Evolutionary conservation across 1,284 basidiomycete species (phyloP).

Genomic region (Leccinum pallidistipes): DNA sequence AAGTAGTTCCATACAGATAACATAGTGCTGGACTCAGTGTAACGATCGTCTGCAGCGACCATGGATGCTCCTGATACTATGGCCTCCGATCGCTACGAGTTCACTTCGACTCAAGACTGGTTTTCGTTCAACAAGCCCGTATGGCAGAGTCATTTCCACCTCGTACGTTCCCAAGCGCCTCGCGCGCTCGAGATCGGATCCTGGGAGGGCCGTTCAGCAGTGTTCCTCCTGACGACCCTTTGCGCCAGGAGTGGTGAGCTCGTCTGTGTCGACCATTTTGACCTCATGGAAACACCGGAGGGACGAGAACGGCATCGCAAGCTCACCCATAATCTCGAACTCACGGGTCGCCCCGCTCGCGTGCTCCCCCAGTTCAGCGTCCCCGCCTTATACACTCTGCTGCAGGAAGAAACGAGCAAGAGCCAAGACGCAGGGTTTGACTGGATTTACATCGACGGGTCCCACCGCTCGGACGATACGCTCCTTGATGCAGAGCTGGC

Average conservation of each 20-base stretch:
- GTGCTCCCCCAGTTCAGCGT: slow-evolving; percentile 54
- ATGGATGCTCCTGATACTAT: slow-evolving; percentile 13
- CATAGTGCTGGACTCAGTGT: background rate
- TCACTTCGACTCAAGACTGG: slow-evolving; percentile 58
- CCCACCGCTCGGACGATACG: slow-evolving; percentile 59
- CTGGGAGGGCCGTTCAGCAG: slow-evolving; percentile 62
- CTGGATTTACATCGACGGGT: slow-evolving; percentile 61
- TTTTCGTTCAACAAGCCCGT: slow-evolving; percentile 45
- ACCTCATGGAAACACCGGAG: slow-evolving; percentile 49
- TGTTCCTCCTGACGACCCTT: slow-evolving; percentile 50
- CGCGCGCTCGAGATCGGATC: slow-evolving; percentile 60
- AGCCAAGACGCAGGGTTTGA: slow-evolving; percentile 46
- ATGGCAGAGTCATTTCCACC: slow-evolving; percentile 45
- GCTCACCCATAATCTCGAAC: slow-evolving; percentile 47
- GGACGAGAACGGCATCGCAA: slow-evolving; percentile 47
- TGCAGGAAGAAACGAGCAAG: slow-evolving; percentile 45
- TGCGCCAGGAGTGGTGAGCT: slow-evolving; percentile 46
- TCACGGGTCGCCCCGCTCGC: slow-evolving; percentile 45
- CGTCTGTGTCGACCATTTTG: slow-evolving; percentile 60
- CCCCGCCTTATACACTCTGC: slow-evolving; percentile 48
- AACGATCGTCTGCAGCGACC: slow-evolving; percentile 9
- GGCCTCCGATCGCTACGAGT: slow-evolving; percentile 30
- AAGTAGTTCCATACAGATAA: background rate
- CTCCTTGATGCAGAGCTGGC: slow-evolving; percentile 58
- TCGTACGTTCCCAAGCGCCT: slow-evolving; percentile 38